Evolutionary conservation across 2,329 filamentous ascomycete genomes (phyloP).

Genomic region (Drechslera avenae): DNA sequence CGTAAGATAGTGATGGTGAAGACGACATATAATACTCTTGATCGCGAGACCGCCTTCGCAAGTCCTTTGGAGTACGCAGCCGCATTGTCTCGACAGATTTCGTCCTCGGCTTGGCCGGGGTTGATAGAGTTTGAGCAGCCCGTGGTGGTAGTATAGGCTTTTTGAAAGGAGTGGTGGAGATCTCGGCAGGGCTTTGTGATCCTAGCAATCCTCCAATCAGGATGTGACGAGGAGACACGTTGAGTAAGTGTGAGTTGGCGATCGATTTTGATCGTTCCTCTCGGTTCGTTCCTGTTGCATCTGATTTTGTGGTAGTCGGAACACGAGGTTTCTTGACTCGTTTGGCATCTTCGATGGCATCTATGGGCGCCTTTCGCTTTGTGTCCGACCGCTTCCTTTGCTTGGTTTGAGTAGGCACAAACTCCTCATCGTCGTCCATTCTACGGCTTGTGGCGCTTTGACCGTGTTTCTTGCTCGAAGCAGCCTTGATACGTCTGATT

Average conservation of each 20-base stretch:
- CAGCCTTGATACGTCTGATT: neutral
- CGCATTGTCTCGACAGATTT: constrained; percentile 3
- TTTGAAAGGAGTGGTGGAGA: constrained; percentile 18
- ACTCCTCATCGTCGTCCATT: constrained; percentile 20
- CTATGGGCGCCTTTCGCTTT: constrained; percentile 16
- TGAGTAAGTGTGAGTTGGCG: constrained; percentile 2
- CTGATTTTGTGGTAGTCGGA: neutral
- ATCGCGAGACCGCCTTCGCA: constrained; percentile 1
- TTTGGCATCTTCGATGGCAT: neutral
- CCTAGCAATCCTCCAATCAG: constrained; percentile 23
- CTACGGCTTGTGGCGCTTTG: constrained; percentile 3
- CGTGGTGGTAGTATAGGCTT: constrained; percentile 20
- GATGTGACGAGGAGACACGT: constrained; percentile 6
- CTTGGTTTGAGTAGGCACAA: constrained; percentile 2
- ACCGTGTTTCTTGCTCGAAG: neutral
- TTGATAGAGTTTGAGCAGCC: constrained; percentile 18
- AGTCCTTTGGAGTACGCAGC: constrained; percentile 14
- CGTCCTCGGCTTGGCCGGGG: constrained; percentile 16
- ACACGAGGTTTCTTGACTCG: constrained; percentile 2
- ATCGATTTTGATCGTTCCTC: neutral
- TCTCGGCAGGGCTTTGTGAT: constrained; percentile 7
- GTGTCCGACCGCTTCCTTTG: constrained; percentile 7
- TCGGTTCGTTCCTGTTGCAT: neutral
- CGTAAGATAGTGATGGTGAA: constrained; percentile 16
- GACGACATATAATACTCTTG: constrained; percentile 11